Percentiles rank a stretch among this genome's conserved stretches.
Conservation (phyloP, 2,329 filamentous ascomycete genomes). For the Leptographium lundbergii region DNA sequence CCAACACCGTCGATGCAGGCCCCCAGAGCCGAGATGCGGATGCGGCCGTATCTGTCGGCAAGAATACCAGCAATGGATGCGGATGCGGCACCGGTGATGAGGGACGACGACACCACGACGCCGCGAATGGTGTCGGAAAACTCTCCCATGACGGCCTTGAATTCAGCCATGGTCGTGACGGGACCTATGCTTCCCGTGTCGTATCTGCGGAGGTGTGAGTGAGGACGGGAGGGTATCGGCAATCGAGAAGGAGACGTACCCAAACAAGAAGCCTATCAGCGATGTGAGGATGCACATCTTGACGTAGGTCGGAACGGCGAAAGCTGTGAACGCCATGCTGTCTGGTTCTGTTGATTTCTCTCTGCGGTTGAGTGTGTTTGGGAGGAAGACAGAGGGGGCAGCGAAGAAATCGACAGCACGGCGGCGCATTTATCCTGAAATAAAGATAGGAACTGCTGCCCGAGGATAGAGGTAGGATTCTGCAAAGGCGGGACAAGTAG, state of each 20-base stretch:
- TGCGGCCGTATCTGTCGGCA: conserved; percentile 39
- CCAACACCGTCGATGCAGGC: conserved; percentile 40
- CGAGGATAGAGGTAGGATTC: background rate
- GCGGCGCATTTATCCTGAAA: no score
- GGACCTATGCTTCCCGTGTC: conserved; percentile 44
- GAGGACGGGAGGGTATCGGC: background rate
- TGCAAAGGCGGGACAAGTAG: background rate
- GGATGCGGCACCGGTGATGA: conserved; percentile 46
- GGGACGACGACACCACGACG: conserved; percentile 45
- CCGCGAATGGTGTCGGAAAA: conserved; percentile 44
- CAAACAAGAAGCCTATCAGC: background rate
- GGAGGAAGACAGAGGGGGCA: background rate
- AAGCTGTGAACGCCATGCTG: background rate
- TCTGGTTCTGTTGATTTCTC: no score
- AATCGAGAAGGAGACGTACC: background rate
- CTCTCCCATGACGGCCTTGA: conserved; percentile 34
- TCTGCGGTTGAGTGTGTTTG: no score
- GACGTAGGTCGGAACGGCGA: background rate
- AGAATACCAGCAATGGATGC: conserved; percentile 45
- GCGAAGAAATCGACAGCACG: no score
- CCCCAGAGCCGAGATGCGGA: conserved; percentile 37
- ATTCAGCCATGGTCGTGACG: conserved; percentile 44
- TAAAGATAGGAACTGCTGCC: background rate
- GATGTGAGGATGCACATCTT: background rate
- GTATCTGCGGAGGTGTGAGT: conserved; percentile 3